These are phyloP conservation scores for Stropharia rugosoannulata DNA, from an alignment of 768 basidiomycete species.

Conservation along the genomic window DNA sequence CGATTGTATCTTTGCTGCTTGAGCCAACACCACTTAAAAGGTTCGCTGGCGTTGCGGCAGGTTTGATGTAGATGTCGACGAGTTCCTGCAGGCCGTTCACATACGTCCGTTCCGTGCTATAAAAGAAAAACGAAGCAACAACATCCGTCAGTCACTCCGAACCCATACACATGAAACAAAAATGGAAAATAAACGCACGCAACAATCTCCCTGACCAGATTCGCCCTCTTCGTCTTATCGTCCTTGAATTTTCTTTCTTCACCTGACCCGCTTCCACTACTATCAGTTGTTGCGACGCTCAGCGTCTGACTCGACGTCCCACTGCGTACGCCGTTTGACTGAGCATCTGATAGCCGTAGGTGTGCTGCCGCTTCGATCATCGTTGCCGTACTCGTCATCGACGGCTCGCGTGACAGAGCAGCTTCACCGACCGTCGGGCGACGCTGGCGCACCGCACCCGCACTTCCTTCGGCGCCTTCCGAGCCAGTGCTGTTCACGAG, in stretches of 20 bases:
- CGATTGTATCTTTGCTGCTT: constrained; percentile 70
- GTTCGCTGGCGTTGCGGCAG: constrained; percentile 69
- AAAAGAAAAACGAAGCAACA: constrained; percentile 13
- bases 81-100: constrained; percentile 93
- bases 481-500: background rate
- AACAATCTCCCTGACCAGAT: constrained; percentile 88
- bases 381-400: constrained; percentile 49
- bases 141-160: constrained; percentile 12
- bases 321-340: constrained; percentile 56
- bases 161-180: background rate
- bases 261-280: constrained; percentile 61
- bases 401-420: constrained; percentile 44
- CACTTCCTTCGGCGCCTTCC: background rate
- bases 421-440: constrained; percentile 67
- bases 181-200: constrained; percentile 52
- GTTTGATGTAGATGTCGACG: constrained; percentile 92
- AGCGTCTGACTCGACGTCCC: constrained; percentile 62
- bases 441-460: constrained; percentile 45
- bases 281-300: constrained; percentile 77
- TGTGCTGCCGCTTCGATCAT: constrained; percentile 49
- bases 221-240: constrained; percentile 80
- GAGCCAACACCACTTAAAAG: constrained; percentile 69
- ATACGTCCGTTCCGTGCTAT: constrained; percentile 92
- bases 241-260: constrained; percentile 92
- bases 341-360: constrained; percentile 61